Base-by-base conservation (phyloP, 2,329 filamentous ascomycete species). In the Dothidotthia symphoricarpi region DNA sequence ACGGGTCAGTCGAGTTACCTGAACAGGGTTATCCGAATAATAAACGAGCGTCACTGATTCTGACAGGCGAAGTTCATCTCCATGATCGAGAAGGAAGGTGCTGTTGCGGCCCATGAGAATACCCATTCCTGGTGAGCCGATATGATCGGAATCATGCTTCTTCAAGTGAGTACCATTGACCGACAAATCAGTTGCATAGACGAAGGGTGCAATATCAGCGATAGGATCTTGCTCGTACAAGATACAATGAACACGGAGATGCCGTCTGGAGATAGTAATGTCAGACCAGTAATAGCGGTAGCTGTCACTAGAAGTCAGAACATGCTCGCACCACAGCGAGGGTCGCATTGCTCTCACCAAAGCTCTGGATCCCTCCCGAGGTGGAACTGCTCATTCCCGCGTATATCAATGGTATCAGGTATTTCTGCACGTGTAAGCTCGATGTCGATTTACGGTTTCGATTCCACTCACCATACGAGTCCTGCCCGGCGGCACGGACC, bases 151-250 rank as follows among this genome's bases (percentile, higher is more conserved):
- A 28, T 59, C 56, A 15, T 43, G 39, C 40, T 64, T 67, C 31
- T 47, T 60, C 6, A 73, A 37, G 15, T 54, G 49, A 6, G 70
- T 69, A 6, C 69, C 60, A 41, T 75, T 75, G 24, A 57, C 59
- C 0, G 73, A 76, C 3, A 73, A 32, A 35, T 74, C 68, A 26
- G 70, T 65, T 11, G 64, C 66, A 47, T 75, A 76, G 2, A 76
- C 64, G 37, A 76, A 64, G 4, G 73, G 72, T 3, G 66, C 53
- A 9, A 74, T 63, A 2, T 47, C 43, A 9, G 59, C 46, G 16
- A 55, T 38, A 11, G 55, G 52, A 16, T 65, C 53, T 37, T 69
- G 60, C 24, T 72, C 72, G 40, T 70, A 75, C 1, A 72, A 36
- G 31, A 75, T 64, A 47, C 70, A 73, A 45, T 72, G 70, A 28